Conservation (phyloP, 805 yeast species). For the Yarrowia sp. region DNA sequence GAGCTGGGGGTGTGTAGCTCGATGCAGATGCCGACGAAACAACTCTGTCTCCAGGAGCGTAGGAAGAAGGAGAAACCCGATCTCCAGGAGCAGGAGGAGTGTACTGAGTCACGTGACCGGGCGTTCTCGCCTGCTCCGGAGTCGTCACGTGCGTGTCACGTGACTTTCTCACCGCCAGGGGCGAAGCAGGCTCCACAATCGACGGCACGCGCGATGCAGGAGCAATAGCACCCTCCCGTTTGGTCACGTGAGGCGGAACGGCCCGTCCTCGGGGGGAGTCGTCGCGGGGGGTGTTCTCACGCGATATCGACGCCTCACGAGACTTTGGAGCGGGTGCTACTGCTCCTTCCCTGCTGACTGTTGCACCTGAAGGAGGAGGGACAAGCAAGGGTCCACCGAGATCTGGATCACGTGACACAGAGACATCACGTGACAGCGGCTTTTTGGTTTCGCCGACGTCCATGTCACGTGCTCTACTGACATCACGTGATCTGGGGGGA, state of each 20-base stretch:
- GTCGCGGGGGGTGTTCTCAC: not conserved
- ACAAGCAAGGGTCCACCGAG: not conserved
- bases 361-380: not conserved
- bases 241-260: not conserved
- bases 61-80: too few species aligned
- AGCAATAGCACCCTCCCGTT: not conserved
- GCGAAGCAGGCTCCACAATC: not conserved
- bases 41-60: too few species aligned
- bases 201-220: not conserved
- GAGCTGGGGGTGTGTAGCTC: not conserved
- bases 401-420: not conserved
- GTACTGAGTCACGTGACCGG: not conserved
- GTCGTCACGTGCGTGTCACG: not conserved
- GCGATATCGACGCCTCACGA: not conserved
- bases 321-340: not conserved
- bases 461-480: not conserved
- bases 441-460: too few species aligned
- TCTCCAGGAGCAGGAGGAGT: not conserved
- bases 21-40: not conserved
- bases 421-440: not conserved
- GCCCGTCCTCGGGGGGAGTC: not conserved
- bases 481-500: not conserved
- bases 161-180: not conserved
- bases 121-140: not conserved
- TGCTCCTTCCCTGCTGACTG: slow-evolving; percentile 6